Evolutionary conservation across 192 early-diverging fungal genomes (phyloP).

Genomic region (Backusella liffmaniae): DNA sequence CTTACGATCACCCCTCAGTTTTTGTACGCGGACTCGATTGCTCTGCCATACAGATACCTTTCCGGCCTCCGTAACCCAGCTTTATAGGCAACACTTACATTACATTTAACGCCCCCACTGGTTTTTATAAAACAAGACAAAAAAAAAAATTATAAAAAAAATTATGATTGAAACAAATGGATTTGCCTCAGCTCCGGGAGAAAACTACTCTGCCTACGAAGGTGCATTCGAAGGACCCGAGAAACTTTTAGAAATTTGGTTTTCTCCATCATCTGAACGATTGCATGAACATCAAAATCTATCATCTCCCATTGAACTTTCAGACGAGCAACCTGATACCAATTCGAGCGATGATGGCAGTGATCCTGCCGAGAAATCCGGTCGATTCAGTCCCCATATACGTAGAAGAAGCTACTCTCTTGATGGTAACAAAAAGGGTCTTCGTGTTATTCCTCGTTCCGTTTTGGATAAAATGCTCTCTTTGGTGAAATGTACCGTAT

Average conservation of each 20-base stretch:
- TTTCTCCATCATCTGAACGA: constrained; percentile 49
- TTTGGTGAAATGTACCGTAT: constrained; percentile 90
- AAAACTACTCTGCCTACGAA: constrained; percentile 37
- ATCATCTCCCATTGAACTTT: not conserved
- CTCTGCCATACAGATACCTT: constrained; percentile 3
- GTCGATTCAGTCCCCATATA: constrained; percentile 12
- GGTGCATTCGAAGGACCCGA: constrained; percentile 95
- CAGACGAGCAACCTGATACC: constrained; percentile 1
- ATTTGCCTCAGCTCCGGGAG: constrained; percentile 22
- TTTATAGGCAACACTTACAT: not conserved
- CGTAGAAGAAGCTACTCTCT: constrained; percentile 30
- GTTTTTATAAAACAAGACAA: not conserved
- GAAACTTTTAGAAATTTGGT: constrained; percentile 98
- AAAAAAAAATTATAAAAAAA: not conserved
- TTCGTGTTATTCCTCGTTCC: constrained; percentile 69
- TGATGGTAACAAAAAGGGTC: constrained; percentile 50
- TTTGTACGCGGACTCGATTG: not conserved
- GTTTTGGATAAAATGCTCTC: constrained; percentile 94
- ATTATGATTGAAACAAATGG: not conserved
- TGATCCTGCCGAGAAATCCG: not conserved
- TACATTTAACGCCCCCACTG: not conserved
- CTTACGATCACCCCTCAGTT: constrained; percentile 3
- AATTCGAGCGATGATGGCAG: not conserved
- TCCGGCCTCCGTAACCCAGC: not conserved
- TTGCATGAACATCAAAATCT: constrained; percentile 21